Base-by-base conservation (phyloP, 2,329 filamentous ascomycete genomes). In the Sclerotinia glacialis region DNA sequence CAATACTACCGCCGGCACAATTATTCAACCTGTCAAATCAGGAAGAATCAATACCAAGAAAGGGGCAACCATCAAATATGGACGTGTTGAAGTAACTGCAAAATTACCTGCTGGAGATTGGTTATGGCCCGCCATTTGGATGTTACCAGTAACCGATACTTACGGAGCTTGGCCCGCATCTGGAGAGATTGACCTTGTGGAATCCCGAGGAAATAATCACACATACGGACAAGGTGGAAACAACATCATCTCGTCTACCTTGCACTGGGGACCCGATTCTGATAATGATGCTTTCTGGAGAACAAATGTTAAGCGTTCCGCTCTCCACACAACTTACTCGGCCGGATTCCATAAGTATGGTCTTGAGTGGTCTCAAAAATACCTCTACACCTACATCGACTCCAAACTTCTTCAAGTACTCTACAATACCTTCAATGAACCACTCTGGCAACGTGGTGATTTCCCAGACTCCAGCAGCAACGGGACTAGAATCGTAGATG, bases 91-190 rank as follows among this genome's bases (percentile, higher is more conserved):
- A 76, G 91, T 96, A 6, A 87, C 84, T 1, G 92, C 92, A 34
- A 89, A 89, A 78, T 79, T 95, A 37, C 91, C 92, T 5, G 78
- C 81, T 58, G 92, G 92, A 64, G 91, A 95, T 79, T 95, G 92
- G 92, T 83, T 96, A 14, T 95, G 92, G 92, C 92, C 92, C 2
- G 91, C 91, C n/a, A 94, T 96, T 74, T 93, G 90, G 90, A 91
- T 96, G 89, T 82, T 95, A 81, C 92, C 92, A 1, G 86, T 86
- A 56, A 81, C 88, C 53, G 82, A 87, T 64, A 87, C 81, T 0
- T 96, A 95, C 76, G 92, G 92, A 1, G 73, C 83, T 1, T 96
- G 92, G 92, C 92, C 92, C 1, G 79, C 81, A 9, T 93, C 90
- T 11, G 92, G 92, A 55, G 91, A 95, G 78, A 95, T 96, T 62